Conservation (phyloP, 441 rosid species). For the Euphorbia corollata region DNA sequence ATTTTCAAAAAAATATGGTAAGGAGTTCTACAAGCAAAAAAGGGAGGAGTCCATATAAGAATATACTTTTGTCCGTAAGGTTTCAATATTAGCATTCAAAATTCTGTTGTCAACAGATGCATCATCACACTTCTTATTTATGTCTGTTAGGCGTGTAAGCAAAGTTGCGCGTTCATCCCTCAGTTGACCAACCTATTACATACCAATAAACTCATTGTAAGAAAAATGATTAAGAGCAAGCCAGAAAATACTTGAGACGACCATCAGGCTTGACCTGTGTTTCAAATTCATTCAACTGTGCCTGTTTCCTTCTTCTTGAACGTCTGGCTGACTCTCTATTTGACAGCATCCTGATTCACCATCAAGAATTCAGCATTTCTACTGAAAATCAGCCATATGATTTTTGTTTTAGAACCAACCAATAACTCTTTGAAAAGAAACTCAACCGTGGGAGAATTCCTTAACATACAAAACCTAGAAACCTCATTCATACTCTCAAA, state of each 20-base stretch:
- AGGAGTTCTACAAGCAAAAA: neutral
- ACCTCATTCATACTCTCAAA: neutral
- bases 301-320: constrained; percentile 87
- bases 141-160: constrained; percentile 55
- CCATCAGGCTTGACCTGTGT: constrained; percentile 47
- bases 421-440: constrained; percentile 2
- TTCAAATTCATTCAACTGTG: constrained; percentile 80
- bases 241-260: constrained; percentile 10
- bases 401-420: neutral
- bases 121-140: constrained; percentile 68
- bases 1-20: neutral
- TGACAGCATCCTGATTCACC: constrained; percentile 66
- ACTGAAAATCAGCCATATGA: constrained; percentile 5
- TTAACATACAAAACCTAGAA: constrained; percentile 4
- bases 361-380: constrained; percentile 12
- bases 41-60: neutral
- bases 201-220: neutral
- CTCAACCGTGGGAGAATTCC: constrained; percentile 11
- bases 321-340: constrained; percentile 98
- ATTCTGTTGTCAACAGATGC: constrained; percentile 84
- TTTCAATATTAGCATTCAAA: constrained; percentile 90
- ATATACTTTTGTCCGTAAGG: constrained; percentile 78
- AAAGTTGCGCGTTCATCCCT: constrained; percentile 70
- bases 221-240: neutral
- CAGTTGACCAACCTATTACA: constrained; percentile 65